These are phyloP conservation scores for Sutorius eximius DNA, from an alignment of 1,284 basidiomycete genomes.

Conservation along the genomic window DNA sequence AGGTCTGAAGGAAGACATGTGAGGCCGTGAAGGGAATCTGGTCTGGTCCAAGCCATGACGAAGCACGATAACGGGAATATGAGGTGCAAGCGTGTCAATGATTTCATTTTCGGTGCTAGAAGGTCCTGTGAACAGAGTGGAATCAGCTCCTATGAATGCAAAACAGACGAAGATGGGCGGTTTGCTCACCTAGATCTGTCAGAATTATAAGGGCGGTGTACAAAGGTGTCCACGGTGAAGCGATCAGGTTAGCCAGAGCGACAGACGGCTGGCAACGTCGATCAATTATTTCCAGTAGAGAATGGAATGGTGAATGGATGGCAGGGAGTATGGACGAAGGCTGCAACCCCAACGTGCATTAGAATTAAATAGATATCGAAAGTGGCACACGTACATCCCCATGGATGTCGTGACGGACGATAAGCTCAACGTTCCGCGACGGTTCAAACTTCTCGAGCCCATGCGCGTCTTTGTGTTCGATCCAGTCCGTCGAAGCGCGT, in stretches of 20 bases:
- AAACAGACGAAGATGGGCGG: not conserved
- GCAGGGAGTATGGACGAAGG: slow-evolving; percentile 39
- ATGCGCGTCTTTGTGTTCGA: slow-evolving; percentile 60
- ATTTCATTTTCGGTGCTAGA: slow-evolving; percentile 44
- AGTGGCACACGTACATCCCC: slow-evolving; percentile 20
- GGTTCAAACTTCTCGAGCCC: slow-evolving; percentile 66
- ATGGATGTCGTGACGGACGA: slow-evolving; percentile 34
- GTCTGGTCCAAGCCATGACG: slow-evolving; percentile 38
- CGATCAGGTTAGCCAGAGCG: slow-evolving; percentile 51
- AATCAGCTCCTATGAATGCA: not conserved
- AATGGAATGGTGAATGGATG: slow-evolving; percentile 58
- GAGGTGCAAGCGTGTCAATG: slow-evolving; percentile 49
- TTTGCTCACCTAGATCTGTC: slow-evolving; percentile 45
- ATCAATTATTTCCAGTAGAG: slow-evolving; percentile 50
- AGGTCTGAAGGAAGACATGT: slow-evolving; percentile 56
- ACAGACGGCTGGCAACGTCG: slow-evolving; percentile 49
- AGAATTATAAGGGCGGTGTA: slow-evolving; percentile 60
- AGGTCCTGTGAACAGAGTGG: slow-evolving; percentile 26
- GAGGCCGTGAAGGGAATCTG: slow-evolving; percentile 30
- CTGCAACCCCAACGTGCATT: slow-evolving; percentile 14
- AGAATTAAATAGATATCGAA: slow-evolving; percentile 2
- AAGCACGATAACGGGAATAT: slow-evolving; percentile 59
- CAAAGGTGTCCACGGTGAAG: slow-evolving; percentile 52
- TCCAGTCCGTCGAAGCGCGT: slow-evolving; percentile 66
- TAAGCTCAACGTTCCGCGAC: slow-evolving; percentile 58